Evolutionary conservation across 495 filamentous ascomycete genomes (phyloP), one percentile per base, ranked within the genome.

Genomic region (Acidiella bohemica): DNA sequence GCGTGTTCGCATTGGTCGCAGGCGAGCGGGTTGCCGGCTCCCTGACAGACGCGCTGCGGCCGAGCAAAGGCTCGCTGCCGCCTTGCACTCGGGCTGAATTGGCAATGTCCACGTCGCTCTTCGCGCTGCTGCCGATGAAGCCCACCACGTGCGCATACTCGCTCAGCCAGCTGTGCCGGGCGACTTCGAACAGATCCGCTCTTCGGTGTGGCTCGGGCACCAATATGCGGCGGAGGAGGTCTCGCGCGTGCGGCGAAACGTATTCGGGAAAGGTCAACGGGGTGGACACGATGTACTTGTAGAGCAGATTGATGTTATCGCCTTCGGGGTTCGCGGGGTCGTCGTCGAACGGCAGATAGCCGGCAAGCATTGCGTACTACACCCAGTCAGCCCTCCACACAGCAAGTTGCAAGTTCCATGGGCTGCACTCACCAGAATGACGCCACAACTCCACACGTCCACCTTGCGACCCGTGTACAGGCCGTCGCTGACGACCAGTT

Each of bases 321-420:
- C 90, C 90, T 63, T 99, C 90, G 4, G 90, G 90, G 54, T 99
- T 99, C 27, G 87, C 92, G 45, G 90, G 90, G 53, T 99, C 90
- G 53, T 99, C 90, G 54, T 99, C 90, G 56, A 99, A 99, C 3
- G 90, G 90, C n/a, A 99, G 70, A 59, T 96, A 99, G 22, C 90
- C 90, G 9, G 90, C 90, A 39, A 99, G 70, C 90, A 99, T 99
- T 27, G 90, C 90, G 62, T 96, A 99, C 90, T 97, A 53, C n/a
- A 8, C 1, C 12, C 13, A n/a, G 46, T 49, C 29, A 56, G 44
- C 22, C 21, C 4, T n/a, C n/a, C n/a, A n/a, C n/a, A n/a, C n/a
- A n/a, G n/a, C n/a, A n/a, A n/a, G n/a, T n/a, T n/a, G n/a, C n/a
- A n/a, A n/a, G 13, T 16, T 4, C 8, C 9, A 24, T 5, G 4